Conservation (phyloP, 371 early-diverging fungal species). For the Conidiobolus incongruus region DNA sequence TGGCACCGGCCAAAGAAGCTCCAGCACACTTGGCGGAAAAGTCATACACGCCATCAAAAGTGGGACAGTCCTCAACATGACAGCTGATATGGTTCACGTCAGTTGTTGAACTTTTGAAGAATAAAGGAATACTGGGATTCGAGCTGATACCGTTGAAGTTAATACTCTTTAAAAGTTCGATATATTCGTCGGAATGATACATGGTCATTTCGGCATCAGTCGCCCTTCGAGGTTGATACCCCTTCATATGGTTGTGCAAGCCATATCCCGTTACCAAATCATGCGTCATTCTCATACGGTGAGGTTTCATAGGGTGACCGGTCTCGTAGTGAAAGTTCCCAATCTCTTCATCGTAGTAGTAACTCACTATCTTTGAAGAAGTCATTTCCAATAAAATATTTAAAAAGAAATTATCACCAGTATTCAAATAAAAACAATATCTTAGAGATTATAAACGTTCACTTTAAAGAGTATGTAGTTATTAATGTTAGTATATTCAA, state of each 20-base stretch:
- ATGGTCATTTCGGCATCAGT: conserved; percentile 86
- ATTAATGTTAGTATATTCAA: too few species aligned
- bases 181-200: conserved; percentile 98
- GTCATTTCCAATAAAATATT: too few species aligned
- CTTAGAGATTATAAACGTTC: too few species aligned
- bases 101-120: conserved; percentile 47
- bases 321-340: conserved; percentile 81
- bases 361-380: too few species aligned
- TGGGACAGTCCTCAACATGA: conserved; percentile 85
- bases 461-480: too few species aligned
- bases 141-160: conserved; percentile 65
- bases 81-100: conserved; percentile 73
- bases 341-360: conserved; percentile 69
- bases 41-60: conserved; percentile 53
- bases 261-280: conserved; percentile 90
- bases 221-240: conserved; percentile 74
- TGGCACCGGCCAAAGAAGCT: conserved; percentile 47
- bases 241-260: conserved; percentile 87
- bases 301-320: conserved; percentile 99
- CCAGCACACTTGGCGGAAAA: neutral
- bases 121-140: conserved; percentile 7
- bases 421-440: too few species aligned
- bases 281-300: conserved; percentile 95
- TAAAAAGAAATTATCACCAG: too few species aligned
- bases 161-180: conserved; percentile 85